Conservation (phyloP, 2,329 filamentous ascomycete species). For the Neofusicoccum cordaticola region DNA sequence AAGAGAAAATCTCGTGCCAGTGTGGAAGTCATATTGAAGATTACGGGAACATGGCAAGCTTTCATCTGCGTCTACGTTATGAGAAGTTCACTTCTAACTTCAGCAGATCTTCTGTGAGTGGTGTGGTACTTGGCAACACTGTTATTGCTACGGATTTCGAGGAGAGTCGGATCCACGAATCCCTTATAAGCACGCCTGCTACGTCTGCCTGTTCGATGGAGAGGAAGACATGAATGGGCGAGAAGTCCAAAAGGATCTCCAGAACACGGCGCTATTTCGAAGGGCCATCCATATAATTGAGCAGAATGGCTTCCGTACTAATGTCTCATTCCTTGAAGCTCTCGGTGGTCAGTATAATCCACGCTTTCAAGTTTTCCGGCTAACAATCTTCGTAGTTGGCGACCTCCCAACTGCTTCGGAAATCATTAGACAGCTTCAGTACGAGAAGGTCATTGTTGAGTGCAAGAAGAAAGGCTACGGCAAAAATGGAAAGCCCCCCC, state of each 20-base stretch:
- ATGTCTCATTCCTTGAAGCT: conserved; percentile 5
- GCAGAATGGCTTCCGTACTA: conserved; percentile 15
- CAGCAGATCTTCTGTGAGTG: conserved; percentile 43
- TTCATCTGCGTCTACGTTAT: neutral
- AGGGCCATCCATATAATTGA: conserved; percentile 24
- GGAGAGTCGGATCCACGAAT: neutral
- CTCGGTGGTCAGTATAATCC: neutral
- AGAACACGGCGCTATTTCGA: conserved; percentile 21
- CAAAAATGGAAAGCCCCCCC: conserved; percentile 16
- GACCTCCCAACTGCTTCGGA: conserved; percentile 21
- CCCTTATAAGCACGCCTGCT: conserved; percentile 40
- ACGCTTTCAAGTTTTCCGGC: too few relatives aligned
- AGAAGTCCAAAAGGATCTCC: conserved; percentile 17
- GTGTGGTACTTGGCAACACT: conserved; percentile 47
- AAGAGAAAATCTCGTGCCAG: conserved; percentile 37
- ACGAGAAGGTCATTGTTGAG: conserved; percentile 19
- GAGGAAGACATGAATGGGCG: conserved; percentile 21
- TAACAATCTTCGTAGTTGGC: conserved; percentile 18
- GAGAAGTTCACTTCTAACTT: neutral
- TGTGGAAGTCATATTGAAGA: conserved; percentile 38
- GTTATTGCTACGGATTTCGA: conserved; percentile 47
- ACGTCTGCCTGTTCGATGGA: conserved; percentile 40
- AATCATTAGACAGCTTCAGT: conserved; percentile 20
- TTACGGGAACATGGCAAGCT: conserved; percentile 43
- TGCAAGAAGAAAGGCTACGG: conserved; percentile 15